These are phyloP conservation scores for Dunaliella primolecta DNA, from an alignment of 139 green algal genomes.

Conservation along the genomic window DNA sequence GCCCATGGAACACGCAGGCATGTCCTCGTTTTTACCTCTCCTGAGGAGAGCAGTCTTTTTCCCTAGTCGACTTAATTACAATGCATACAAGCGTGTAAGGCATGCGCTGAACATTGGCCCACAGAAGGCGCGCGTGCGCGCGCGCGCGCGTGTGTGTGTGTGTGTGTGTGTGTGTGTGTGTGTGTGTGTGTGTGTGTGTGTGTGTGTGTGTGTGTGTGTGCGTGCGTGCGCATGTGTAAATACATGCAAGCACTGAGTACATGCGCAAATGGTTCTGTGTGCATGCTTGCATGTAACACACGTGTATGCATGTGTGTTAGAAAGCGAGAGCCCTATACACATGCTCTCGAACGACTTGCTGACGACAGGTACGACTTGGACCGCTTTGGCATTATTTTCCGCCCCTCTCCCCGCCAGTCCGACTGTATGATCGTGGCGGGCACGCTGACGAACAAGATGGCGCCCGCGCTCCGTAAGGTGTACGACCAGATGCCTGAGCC, in stretches of 20 bases:
- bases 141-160: background rate
- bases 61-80: no score
- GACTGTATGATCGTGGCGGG: conserved; percentile 97
- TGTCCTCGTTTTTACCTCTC: no score
- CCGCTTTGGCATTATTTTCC: conserved; percentile 96
- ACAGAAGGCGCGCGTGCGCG: no score
- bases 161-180: background rate
- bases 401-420: conserved; percentile 84
- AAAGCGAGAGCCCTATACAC: background rate
- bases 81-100: no score
- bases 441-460: conserved; percentile 98
- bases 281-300: background rate
- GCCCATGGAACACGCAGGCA: no score
- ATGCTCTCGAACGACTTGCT: conserved; percentile 13
- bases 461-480: conserved; percentile 92
- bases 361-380: conserved; percentile 63
- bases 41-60: no score
- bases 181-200: background rate
- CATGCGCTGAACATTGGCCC: no score
- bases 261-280: background rate
- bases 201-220: background rate
- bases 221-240: background rate
- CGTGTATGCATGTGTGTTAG: background rate
- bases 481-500: conserved; percentile 97
- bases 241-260: background rate